These are phyloP conservation scores for Colletotrichum gloeosporioides DNA, from an alignment of 2,329 filamentous ascomycete species.

Conservation along the genomic window DNA sequence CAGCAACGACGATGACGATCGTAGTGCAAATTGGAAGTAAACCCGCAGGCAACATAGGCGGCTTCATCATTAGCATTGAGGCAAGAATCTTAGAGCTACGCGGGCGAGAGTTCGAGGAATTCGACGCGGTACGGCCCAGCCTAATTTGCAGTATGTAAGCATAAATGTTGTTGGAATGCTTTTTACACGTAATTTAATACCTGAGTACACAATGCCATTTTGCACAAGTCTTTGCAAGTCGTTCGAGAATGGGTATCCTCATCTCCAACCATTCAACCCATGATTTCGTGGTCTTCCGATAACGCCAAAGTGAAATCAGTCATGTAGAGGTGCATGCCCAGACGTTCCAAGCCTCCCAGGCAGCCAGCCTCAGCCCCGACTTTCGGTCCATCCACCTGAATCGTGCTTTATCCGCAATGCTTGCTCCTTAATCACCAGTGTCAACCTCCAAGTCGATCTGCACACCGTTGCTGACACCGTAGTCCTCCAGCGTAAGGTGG, in stretches of 20 bases:
- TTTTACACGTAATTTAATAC: neutral
- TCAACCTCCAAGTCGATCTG: slow-evolving; percentile 68
- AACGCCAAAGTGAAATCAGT: neutral
- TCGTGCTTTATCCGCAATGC: neutral
- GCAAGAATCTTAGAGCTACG: neutral
- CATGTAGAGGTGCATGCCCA: neutral
- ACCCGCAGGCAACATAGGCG: neutral
- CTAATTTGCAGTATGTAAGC: neutral
- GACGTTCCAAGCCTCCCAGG: neutral
- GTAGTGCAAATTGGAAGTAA: neutral
- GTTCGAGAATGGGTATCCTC: slow-evolving; percentile 4
- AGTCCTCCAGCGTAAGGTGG: slow-evolving; percentile 84
- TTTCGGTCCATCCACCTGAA: neutral
- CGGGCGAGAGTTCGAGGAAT: neutral
- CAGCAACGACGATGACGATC: neutral
- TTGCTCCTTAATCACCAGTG: slow-evolving; percentile 56
- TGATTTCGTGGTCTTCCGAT: neutral
- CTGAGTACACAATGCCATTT: neutral
- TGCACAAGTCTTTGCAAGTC: neutral
- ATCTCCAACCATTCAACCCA: neutral
- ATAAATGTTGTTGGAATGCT: neutral
- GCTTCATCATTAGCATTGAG: neutral
- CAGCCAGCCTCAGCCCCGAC: neutral
- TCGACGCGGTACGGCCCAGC: neutral
- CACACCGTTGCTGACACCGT: slow-evolving; percentile 92